Evolutionary conservation across 2,329 filamentous ascomycete species (phyloP).

Genomic region (Penicillium aurantiogriseum): DNA sequence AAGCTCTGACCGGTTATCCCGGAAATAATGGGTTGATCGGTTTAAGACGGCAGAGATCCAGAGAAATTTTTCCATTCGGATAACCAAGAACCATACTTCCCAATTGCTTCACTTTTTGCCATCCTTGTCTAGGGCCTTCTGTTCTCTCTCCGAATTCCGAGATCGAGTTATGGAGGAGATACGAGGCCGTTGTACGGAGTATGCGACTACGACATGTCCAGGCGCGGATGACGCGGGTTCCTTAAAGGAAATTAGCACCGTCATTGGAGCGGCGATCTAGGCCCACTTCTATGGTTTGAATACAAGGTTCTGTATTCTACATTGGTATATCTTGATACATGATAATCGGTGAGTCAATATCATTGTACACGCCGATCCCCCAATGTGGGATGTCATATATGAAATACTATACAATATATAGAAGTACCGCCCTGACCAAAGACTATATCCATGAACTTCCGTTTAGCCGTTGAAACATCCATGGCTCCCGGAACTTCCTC

Average conservation of each 20-base stretch:
- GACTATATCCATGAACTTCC: not conserved
- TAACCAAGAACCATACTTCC: constrained; percentile 3
- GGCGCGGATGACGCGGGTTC: constrained; percentile 23
- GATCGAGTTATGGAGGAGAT: not conserved
- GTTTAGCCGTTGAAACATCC: not conserved
- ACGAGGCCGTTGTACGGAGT: not conserved
- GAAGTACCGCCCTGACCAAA: not conserved
- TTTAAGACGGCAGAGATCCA: constrained; percentile 13
- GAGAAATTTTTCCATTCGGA: constrained; percentile 5
- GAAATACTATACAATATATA: no score
- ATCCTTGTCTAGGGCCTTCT: not conserved
- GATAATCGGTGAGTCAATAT: constrained; percentile 4
- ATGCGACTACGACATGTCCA: constrained; percentile 6
- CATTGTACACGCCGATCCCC: constrained; percentile 11
- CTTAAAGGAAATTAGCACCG: constrained; percentile 24
- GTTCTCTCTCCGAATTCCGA: not conserved
- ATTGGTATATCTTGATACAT: not conserved
- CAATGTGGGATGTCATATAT: not conserved
- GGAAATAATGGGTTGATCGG: constrained; percentile 19
- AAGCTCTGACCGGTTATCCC: constrained; percentile 24
- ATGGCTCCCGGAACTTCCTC: not conserved
- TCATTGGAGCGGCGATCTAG: constrained; percentile 26
- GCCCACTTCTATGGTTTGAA: constrained; percentile 21
- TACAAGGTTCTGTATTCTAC: constrained; percentile 10
- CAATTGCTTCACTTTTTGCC: constrained; percentile 6